A percentile compares a stretch with the other conserved stretches of the same genome.
phyloP scores from a whole-genome alignment of 208 protist species.

The Trypanosoma boissoni region DNA sequence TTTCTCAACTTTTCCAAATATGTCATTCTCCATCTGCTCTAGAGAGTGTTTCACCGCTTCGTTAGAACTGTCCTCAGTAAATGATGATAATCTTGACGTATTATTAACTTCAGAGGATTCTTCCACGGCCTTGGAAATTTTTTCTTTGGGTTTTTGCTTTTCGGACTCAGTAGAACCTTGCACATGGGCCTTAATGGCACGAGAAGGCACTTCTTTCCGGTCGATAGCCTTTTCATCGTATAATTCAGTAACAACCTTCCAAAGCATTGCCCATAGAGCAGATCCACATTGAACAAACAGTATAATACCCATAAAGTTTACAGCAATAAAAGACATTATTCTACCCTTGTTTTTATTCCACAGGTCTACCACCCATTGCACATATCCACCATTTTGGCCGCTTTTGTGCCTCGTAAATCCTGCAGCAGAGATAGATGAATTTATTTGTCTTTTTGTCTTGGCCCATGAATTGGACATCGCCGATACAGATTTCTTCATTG shows the following conservation, averaged over 20 bases:
- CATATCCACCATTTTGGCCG: background rate
- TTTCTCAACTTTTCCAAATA: conserved; percentile 12
- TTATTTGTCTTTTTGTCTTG: background rate
- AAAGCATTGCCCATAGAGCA: conserved; percentile 32
- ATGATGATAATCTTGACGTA: conserved; percentile 2
- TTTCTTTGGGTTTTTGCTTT: conserved; percentile 3
- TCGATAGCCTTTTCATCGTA: conserved; percentile 11
- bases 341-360: conserved; percentile 26
- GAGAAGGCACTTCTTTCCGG: background rate
- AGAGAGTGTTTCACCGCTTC: conserved; percentile 3
- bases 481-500: conserved; percentile 4
- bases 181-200: conserved; percentile 7
- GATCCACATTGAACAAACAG: conserved; percentile 51
- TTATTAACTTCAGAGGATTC: background rate
- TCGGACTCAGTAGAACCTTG: background rate
- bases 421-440: background rate
- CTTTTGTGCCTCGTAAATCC: background rate
- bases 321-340: conserved; percentile 51
- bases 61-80: conserved; percentile 7
- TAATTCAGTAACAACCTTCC: conserved; percentile 17
- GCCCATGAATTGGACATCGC: conserved; percentile 16
- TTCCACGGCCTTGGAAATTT: background rate
- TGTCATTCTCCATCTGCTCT: conserved; percentile 4
- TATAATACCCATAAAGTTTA: conserved; percentile 68
- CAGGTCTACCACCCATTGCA: background rate